Base-by-base conservation (phyloP, 305 asterid species). In the Rubia occidens region DNA sequence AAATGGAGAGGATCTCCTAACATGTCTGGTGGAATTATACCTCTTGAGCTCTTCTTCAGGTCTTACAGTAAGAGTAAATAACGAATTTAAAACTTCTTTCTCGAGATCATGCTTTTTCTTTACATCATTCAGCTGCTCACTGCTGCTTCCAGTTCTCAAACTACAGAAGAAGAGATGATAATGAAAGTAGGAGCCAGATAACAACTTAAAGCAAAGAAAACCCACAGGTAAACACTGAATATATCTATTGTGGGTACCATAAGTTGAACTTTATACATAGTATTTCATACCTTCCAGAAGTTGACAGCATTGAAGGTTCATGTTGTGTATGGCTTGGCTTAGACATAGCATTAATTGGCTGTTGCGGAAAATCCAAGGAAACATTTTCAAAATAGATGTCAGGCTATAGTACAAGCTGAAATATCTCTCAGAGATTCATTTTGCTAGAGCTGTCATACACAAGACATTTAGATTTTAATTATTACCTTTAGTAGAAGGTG, bases 31-130 rank as follows among this genome's bases (percentile, higher is more conserved):
- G 40, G 78, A 80, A 39, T 0, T 43, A 66, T 67, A 70, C 43
- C 35, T 40, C 45, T 56, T 69, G 24, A 59, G 74, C 62, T 68
- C 80, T 59, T 76, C 80, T 69, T 78, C 80, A 69, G 60, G 37
- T 80, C 84, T 79, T 80, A 42, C 75, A 66, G 84, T 80, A 60
- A 14, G 80, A 73, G 64, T 60, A 81, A 87, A 87, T 70, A 89
- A 76, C 21, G 96, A 68, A 60, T 69, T 78, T 67, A 91, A 70
- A 76, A 84, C 75, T 75, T 89, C 96, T 73, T 77, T 84, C 64
- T 76, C 74, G 35, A 74, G 73, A 39, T 83, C 82, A 64, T 72
- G 40, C 71, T 42, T 82, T 67, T 77, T 78, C 40, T 49, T 78
- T 77, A 67, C 74, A 69, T 21, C 71, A 68, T 85, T 72, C 76